A percentile compares a stretch with the other conserved stretches of the same genome.
These are phyloP conservation scores for Calamus simplicifolius DNA, from an alignment of 176 grass and related monocot species.

Conservation along the genomic window DNA sequence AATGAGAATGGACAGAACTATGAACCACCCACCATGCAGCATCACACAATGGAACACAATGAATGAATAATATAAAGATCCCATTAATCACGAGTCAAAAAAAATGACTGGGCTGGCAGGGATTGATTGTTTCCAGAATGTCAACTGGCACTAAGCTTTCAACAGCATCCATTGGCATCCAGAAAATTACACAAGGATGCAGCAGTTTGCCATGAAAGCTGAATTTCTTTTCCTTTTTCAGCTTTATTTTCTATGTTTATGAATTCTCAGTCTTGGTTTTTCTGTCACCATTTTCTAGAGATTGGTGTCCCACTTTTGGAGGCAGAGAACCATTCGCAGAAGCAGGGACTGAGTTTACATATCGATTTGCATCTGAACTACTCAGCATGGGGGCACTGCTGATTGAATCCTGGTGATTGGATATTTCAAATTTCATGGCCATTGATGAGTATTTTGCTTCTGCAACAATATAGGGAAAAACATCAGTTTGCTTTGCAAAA, in stretches of 20 bases:
- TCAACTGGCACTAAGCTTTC: slow-evolving; percentile 32
- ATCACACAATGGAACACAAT: no score
- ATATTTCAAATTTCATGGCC: slow-evolving; percentile 42
- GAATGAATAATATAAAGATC: slow-evolving; percentile 3
- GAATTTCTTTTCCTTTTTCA: slow-evolving; percentile 4
- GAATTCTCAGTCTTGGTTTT: slow-evolving; percentile 41
- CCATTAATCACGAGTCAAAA: slow-evolving; percentile 32
- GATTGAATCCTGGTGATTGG: slow-evolving; percentile 37
- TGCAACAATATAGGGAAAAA: slow-evolving; percentile 17
- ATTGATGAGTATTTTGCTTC: slow-evolving; percentile 44
- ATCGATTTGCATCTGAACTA: slow-evolving; percentile 33
- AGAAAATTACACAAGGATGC: slow-evolving; percentile 13
- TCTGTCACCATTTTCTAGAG: slow-evolving; percentile 41
- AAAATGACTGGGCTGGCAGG: slow-evolving; percentile 18
- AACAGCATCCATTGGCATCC: slow-evolving; percentile 21
- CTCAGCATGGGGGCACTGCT: slow-evolving; percentile 37
- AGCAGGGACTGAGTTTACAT: slow-evolving; percentile 36
- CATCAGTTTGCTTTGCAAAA: not conserved
- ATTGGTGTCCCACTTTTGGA: slow-evolving; percentile 21
- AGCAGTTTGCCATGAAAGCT: slow-evolving; percentile 26
- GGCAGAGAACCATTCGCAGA: slow-evolving; percentile 44
- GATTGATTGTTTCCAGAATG: slow-evolving; percentile 35
- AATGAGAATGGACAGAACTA: no score
- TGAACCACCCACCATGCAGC: no score
- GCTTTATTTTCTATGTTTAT: slow-evolving; percentile 7